These are phyloP conservation scores for Corchorus capsularis DNA, from an alignment of 345 rosid genomes.

Conservation along the genomic window DNA sequence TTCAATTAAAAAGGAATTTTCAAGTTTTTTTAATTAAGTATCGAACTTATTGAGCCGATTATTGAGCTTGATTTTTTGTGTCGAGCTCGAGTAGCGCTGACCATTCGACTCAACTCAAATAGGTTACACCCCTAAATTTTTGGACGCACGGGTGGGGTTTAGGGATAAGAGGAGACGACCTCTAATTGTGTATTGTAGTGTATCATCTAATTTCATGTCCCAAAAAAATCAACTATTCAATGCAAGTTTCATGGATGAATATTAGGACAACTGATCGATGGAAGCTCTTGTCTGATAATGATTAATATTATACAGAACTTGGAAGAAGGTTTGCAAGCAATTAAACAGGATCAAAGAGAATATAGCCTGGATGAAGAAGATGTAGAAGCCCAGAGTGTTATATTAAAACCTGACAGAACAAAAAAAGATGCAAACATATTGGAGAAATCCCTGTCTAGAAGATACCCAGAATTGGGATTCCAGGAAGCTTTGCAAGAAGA, in stretches of 20 bases:
- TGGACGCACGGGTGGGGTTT: too few species aligned
- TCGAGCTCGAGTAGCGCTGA: too few species aligned
- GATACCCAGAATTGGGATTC: constrained; percentile 38
- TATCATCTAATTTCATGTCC: too few species aligned
- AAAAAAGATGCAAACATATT: constrained; percentile 33
- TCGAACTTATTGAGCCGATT: too few species aligned
- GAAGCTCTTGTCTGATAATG: not conserved
- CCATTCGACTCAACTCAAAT: too few species aligned
- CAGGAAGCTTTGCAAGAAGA: constrained; percentile 41
- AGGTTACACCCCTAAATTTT: too few species aligned
- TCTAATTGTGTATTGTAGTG: too few species aligned
- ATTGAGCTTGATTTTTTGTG: too few species aligned
- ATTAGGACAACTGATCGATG: not conserved
- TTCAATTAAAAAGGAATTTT: too few species aligned
- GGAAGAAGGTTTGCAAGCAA: constrained; percentile 37
- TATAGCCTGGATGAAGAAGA: constrained; percentile 46
- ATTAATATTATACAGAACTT: constrained; percentile 13
- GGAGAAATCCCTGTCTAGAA: constrained; percentile 36
- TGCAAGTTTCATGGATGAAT: not conserved
- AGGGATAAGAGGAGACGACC: too few species aligned
- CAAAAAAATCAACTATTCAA: not conserved
- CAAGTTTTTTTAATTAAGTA: too few species aligned
- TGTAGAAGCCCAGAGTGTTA: constrained; percentile 30
- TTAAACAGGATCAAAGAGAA: constrained; percentile 39
- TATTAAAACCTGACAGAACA: constrained; percentile 34